Conservation (phyloP, 2,329 filamentous ascomycete species). For the Neofusicoccum sp. region DNA sequence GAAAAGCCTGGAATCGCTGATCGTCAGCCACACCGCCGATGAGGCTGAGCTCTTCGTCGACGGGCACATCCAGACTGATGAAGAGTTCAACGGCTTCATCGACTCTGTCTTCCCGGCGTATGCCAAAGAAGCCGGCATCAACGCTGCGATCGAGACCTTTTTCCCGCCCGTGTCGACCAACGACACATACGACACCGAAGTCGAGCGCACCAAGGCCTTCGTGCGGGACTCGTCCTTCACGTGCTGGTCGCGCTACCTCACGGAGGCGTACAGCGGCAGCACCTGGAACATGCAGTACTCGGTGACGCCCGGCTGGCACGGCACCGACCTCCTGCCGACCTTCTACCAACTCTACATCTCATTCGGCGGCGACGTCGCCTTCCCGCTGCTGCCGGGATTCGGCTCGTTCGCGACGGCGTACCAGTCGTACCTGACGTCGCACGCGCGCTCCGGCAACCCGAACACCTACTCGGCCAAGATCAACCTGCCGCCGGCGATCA, state of each 20-base stretch:
- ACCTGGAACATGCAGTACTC: conserved; percentile 17
- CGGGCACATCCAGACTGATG: conserved; percentile 14
- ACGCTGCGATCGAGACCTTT: conserved; percentile 7
- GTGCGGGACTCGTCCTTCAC: conserved; percentile 14
- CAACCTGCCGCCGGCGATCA: not conserved
- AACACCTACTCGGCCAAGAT: conserved; percentile 6
- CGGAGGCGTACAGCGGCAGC: conserved; percentile 3
- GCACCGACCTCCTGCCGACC: conserved; percentile 14
- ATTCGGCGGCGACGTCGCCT: conserved; percentile 7
- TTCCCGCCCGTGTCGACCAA: conserved; percentile 6
- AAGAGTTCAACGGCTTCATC: conserved; percentile 7
- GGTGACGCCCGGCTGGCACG: conserved; percentile 17
- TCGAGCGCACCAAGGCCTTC: conserved; percentile 8
- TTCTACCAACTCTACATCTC: conserved; percentile 15
- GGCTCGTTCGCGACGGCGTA: not conserved
- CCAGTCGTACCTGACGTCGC: conserved; percentile 15
- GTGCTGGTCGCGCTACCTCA: conserved; percentile 10
- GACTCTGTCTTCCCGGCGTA: conserved; percentile 4
- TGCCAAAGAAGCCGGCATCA: conserved; percentile 4
- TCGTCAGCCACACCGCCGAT: conserved; percentile 30
- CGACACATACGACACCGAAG: conserved; percentile 4
- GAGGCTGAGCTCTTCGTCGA: conserved; percentile 15
- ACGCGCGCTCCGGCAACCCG: conserved; percentile 12
- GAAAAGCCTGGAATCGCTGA: conserved; percentile 32
- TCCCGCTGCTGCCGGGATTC: conserved; percentile 2